Conservation (phyloP, 208 protist species). For the Wallacemonas sp. region DNA sequence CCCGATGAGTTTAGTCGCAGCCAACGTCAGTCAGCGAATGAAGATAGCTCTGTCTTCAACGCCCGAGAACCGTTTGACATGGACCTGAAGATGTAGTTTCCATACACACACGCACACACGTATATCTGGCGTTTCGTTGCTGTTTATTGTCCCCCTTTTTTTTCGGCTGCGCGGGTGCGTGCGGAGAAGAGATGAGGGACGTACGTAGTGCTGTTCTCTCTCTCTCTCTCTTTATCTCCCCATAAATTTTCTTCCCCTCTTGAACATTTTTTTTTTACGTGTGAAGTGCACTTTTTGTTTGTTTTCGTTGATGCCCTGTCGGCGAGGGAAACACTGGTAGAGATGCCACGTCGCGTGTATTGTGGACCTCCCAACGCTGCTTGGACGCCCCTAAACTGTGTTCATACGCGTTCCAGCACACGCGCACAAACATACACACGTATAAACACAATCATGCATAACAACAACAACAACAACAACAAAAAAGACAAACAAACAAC, state of each 20-base stretch:
- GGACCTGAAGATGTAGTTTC: constrained; percentile 6
- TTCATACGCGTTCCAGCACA: constrained; percentile 1
- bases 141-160: constrained; percentile 12
- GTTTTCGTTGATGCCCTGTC: no score
- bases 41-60: constrained; percentile 5
- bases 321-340: no score
- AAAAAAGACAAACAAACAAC: background rate
- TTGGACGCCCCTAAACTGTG: no score
- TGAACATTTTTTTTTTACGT: constrained; percentile 6
- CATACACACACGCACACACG: no score
- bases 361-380: no score
- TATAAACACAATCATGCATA: background rate
- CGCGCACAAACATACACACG: background rate
- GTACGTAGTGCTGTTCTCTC: no score
- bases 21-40: background rate
- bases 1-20: background rate
- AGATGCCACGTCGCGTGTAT: no score
- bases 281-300: constrained; percentile 7
- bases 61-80: constrained; percentile 5
- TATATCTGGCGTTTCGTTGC: constrained; percentile 17
- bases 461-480: background rate
- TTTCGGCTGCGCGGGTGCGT: background rate
- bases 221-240: constrained; percentile 10
- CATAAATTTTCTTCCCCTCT: background rate
- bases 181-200: no score